phyloP scores from a whole-genome alignment of 2,329 filamentous ascomycete species.

The Nemania sp. region DNA sequence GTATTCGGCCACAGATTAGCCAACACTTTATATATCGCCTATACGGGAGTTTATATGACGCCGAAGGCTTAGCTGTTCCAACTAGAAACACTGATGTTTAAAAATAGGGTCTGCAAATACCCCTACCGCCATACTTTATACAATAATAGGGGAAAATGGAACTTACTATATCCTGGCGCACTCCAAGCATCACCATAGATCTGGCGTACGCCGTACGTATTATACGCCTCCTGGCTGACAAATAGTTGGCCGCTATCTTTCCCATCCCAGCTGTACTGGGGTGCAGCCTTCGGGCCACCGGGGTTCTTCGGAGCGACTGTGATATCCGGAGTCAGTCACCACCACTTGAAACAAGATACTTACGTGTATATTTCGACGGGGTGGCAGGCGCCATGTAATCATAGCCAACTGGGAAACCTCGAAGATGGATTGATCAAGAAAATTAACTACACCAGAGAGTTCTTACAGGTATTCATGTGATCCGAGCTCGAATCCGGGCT shows the following conservation, averaged over 20 bases:
- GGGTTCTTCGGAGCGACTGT: slow-evolving; percentile 55
- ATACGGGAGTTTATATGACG: not conserved
- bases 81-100: no score
- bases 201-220: slow-evolving; percentile 50
- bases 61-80: not conserved
- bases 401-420: not conserved
- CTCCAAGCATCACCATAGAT: slow-evolving; percentile 57
- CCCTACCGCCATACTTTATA: not conserved
- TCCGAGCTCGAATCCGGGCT: slow-evolving; percentile 56
- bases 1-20: not conserved
- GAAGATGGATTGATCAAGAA: not conserved
- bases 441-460: no score
- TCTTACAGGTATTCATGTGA: slow-evolving; percentile 49
- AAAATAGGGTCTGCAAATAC: no score
- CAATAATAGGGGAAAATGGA: not conserved
- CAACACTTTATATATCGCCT: not conserved
- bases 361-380: not conserved
- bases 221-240: slow-evolving; percentile 58
- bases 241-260: slow-evolving; percentile 61
- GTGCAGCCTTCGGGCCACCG: slow-evolving; percentile 51
- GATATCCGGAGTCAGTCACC: not conserved
- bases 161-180: slow-evolving; percentile 51
- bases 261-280: slow-evolving; percentile 57
- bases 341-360: not conserved
- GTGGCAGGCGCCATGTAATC: not conserved